Evolutionary conservation across 73 alveolate species (phyloP), one percentile per base, ranked within the genome.

Genomic region (Paraurostyla sp.): DNA sequence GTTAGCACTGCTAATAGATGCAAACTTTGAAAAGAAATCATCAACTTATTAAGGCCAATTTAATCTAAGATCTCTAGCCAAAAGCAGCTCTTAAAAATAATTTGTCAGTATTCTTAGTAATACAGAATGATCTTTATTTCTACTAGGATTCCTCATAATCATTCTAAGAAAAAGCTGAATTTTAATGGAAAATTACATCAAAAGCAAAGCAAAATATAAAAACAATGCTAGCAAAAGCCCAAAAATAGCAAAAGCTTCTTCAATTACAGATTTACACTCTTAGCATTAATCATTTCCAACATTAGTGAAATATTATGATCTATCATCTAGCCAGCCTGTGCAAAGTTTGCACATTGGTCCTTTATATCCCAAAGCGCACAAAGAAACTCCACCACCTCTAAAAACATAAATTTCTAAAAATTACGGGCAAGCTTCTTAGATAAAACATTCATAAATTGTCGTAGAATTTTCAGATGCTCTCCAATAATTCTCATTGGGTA

Each of bases 81-180:
- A 13, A 6, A 35, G 4, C 7, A 62, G 23, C 25, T 62, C 80
- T 62, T 62, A 25, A 35, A 62, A 35, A 25, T 62, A 62, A 62
- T 62, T 62, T 7, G 80, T 62, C 51, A 62, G 29, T 3, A 62
- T 62, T 62, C 80, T 62, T 22, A 62, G 23, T 62, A 62, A 22
- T 22, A 62, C 80, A 7, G 80, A 62, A 62, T 27, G 48, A 7
- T 62, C 51, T 29, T 62, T 62, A 20, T 62, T 6, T 35, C 80
- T 62, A 50, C 80, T 62, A 22, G 80, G 80, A 62, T 62, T 62
- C 25, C 29, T 62, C 23, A 35, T 35, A 7, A 62, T 6, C 51
- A 62, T 30, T 9, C 80, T 62, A 62, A 62, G 23, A 20, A 62
- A 62, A 6, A 62, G 18, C 20, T 15, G 20, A 62, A 62, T 30